Evolutionary conservation across 805 yeast genomes (phyloP).

Genomic region (Hanseniaspora meyeri): DNA sequence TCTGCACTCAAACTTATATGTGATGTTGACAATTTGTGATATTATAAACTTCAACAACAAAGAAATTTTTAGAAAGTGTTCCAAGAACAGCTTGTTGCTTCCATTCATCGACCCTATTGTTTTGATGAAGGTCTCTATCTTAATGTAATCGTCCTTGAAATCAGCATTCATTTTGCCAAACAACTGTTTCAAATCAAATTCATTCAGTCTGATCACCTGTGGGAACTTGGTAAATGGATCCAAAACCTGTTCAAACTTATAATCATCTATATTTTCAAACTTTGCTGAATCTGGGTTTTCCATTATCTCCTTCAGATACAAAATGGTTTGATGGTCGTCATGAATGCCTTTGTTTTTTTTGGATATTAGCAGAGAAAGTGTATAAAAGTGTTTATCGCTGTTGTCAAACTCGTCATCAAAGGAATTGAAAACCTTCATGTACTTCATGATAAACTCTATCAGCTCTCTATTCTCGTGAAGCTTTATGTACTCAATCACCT

Average conservation of each 20-base stretch:
- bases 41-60: constrained; percentile 4
- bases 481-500: background rate
- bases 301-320: background rate
- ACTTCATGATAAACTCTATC: constrained; percentile 6
- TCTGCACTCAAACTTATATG: background rate
- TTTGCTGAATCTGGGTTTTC: background rate
- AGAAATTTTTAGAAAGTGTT: constrained; percentile 3
- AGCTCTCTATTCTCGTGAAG: constrained; percentile 7
- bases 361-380: background rate
- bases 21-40: constrained; percentile 5
- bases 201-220: constrained; percentile 1
- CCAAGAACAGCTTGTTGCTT: background rate
- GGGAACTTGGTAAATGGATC: constrained; percentile 7
- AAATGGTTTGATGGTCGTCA: background rate
- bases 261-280: background rate
- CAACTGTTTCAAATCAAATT: background rate
- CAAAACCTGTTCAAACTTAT: background rate
- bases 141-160: background rate
- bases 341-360: background rate
- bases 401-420: background rate
- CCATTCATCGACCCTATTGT: background rate
- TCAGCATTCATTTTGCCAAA: background rate
- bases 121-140: background rate
- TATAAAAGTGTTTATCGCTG: background rate
- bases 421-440: background rate